These are phyloP conservation scores for Trichoderma reesei DNA, from an alignment of 495 filamentous ascomycete genomes.

Conservation along the genomic window DNA sequence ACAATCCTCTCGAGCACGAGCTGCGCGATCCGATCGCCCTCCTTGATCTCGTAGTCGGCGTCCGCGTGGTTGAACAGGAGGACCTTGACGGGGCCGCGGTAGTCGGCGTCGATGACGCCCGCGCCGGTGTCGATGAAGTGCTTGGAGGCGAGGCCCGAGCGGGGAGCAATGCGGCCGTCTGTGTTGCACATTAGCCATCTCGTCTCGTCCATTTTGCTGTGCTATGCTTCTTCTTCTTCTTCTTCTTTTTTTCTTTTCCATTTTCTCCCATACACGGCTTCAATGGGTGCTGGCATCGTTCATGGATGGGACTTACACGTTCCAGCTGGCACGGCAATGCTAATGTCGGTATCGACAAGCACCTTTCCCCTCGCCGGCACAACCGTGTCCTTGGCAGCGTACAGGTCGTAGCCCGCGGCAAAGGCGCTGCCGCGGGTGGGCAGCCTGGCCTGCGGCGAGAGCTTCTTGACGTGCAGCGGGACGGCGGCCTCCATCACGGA, in stretches of 20 bases:
- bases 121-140: conserved; percentile 92
- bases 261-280: no score
- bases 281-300: no score
- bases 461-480: conserved; percentile 74
- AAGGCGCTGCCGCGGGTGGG: conserved; percentile 84
- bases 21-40: conserved; percentile 86
- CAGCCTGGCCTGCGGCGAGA: conserved; percentile 57
- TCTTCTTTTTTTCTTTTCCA: not conserved
- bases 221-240: not conserved
- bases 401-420: conserved; percentile 90
- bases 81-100: conserved; percentile 87
- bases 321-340: conserved; percentile 75
- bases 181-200: conserved; percentile 4
- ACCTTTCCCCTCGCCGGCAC: conserved; percentile 77
- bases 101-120: conserved; percentile 95
- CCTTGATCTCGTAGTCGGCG: conserved; percentile 68
- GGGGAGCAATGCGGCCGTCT: conserved; percentile 89
- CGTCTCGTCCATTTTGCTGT: not conserved
- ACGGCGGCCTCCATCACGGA: conserved; percentile 30
- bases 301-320: conserved; percentile 53
- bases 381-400: conserved; percentile 56
- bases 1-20: conserved; percentile 88
- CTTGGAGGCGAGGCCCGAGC: conserved; percentile 84
- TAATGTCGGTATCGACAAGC: conserved; percentile 81
- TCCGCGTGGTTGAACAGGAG: conserved; percentile 88